Base-by-base conservation (phyloP, 1,284 basidiomycete species). In the Cryptococcus deneoformans region DNA sequence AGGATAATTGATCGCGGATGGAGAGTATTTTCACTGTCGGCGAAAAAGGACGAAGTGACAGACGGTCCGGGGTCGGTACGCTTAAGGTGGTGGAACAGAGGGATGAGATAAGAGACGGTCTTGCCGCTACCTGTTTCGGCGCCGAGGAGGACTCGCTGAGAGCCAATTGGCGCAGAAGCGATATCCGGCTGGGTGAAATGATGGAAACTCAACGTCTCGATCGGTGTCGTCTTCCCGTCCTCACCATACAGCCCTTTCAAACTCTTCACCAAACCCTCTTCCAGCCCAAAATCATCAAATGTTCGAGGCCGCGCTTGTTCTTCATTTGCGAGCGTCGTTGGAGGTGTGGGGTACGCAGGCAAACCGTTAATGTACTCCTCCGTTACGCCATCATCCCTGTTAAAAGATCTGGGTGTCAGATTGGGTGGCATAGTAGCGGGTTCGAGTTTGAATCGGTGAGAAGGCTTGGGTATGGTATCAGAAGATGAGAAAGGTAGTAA, bases 81-180 rank as follows among this genome's bases (percentile, higher is more conserved):
- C 72, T 93, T 93, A 65, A 93, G 80, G 56, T 83, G 79, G 63
- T 92, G 88, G 3, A 93, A 80, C 48, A 93, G 73, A 0, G 91
- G 91, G 2, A 93, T 81, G 39, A 93, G 83, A 71, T 92, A 93
- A 1, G 91, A 90, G n/a, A 92, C 82, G 3, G 88, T 90, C 79
- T 94, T 94, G 1, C 91, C 91, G 0, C 89, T 90, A 7, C 91
- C 91, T 0, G 91, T 93, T 76, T 93, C 91, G 0, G 88, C 87
- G 0, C 89, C 90, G 1, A 94, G 81, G 9, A 93, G 64, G 39
- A 35, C 61, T 43, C 49, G 48, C 45, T 50, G 8, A 11, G 20
- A 29, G 11, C 46, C 46, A 34, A 11, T 12, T 2, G 46, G 46
- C 14, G 46, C 46, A n/a, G 43, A 44, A 24, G 14, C n/a, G 43